Percentiles rank a stretch among this genome's conserved stretches.
These are phyloP conservation scores for Sporothrix phasma DNA, from an alignment of 2,329 filamentous ascomycete species.

Conservation along the genomic window DNA sequence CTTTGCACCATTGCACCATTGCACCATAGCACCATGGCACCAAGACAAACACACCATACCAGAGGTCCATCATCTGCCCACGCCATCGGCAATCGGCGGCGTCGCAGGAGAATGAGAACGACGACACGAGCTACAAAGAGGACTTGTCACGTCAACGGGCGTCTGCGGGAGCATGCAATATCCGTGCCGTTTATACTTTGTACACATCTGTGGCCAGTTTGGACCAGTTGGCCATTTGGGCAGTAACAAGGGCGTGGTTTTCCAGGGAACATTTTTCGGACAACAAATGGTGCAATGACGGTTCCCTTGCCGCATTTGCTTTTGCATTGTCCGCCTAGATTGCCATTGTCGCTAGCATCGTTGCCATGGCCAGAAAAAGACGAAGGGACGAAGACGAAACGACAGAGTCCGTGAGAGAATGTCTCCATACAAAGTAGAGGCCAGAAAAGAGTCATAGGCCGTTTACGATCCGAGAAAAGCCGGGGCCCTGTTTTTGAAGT, in stretches of 20 bases:
- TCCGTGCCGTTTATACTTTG: not conserved
- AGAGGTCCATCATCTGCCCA: conserved; percentile 13
- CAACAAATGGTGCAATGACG: too few species aligned
- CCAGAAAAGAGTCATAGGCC: too few species aligned
- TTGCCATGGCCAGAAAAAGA: too few species aligned
- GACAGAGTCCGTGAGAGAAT: too few species aligned
- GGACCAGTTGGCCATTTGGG: not conserved
- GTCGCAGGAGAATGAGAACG: not conserved
- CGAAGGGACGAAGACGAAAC: too few species aligned
- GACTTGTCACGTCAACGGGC: not conserved
- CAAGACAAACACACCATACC: conserved; percentile 11
- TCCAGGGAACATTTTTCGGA: too few species aligned
- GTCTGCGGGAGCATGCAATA: not conserved
- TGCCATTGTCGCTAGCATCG: too few species aligned
- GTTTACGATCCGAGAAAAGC: not conserved
- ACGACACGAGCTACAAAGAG: not conserved
- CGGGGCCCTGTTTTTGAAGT: too few species aligned
- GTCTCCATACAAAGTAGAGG: too few species aligned
- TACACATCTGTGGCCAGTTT: not conserved
- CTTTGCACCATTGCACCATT: not conserved
- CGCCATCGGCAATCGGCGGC: conserved; percentile 2
- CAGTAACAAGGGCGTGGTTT: too few species aligned
- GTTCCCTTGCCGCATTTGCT: too few species aligned
- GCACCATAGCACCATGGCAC: conserved; percentile 4
- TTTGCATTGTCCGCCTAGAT: too few species aligned